Conservation (phyloP, 2,329 filamentous ascomycete genomes). For the Lasiodiplodia hormozganensis region DNA sequence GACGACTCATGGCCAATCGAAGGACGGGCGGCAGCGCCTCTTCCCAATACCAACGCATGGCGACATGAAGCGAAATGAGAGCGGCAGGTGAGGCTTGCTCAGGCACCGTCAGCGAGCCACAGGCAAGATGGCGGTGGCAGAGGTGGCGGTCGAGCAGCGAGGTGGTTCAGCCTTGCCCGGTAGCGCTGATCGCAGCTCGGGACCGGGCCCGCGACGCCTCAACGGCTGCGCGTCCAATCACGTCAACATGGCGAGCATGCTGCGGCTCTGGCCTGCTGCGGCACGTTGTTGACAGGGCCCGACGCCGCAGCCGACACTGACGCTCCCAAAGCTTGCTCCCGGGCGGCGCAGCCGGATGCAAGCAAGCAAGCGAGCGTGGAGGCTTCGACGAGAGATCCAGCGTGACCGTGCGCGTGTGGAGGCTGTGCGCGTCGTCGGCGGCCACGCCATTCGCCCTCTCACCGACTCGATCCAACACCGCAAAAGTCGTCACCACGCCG, state of each 20-base stretch:
- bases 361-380: not conserved
- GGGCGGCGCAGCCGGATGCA: conserved; percentile 3
- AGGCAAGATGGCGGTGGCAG: conserved; percentile 5
- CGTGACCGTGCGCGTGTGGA: conserved; percentile 4
- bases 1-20: conserved; percentile 5
- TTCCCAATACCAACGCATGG: not conserved
- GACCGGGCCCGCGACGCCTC: conserved; percentile 9
- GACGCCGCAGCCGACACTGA: too few relatives aligned
- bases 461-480: conserved; percentile 21
- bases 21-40: conserved; percentile 1
- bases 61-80: not conserved
- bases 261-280: not conserved
- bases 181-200: conserved; percentile 8
- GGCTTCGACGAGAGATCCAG: conserved; percentile 2
- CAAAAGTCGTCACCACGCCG: not conserved
- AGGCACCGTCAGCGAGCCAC: not conserved
- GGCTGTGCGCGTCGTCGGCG: conserved; percentile 19
- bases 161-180: conserved; percentile 19
- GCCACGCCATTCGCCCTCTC: conserved; percentile 12
- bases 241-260: not conserved
- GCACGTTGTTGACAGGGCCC: not conserved
- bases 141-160: not conserved
- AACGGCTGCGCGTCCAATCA: conserved; percentile 4
- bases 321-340: not conserved
- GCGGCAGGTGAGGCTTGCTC: not conserved